Evolutionary conservation across 1,139 yeast genomes (phyloP).

Genomic region (Saccharomycopsis hybrid): DNA sequence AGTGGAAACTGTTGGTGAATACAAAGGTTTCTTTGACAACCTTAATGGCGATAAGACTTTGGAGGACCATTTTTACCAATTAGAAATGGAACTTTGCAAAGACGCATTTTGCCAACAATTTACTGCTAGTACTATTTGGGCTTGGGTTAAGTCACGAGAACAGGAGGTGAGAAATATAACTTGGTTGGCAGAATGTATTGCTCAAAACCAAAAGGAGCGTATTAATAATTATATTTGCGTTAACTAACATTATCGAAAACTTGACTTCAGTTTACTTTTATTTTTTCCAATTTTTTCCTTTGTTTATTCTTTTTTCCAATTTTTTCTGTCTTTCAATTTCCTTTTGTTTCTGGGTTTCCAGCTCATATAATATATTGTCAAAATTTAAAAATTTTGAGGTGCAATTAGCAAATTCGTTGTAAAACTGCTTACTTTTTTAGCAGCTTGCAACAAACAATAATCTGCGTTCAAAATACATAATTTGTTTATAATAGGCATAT

Average conservation of each 20-base stretch:
- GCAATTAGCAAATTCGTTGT: too few relatives aligned
- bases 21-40: slow-evolving; percentile 66
- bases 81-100: slow-evolving; percentile 88
- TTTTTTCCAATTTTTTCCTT: neutral
- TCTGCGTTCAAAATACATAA: neutral
- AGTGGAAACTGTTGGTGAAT: slow-evolving; percentile 70
- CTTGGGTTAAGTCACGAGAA: slow-evolving; percentile 92
- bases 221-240: slow-evolving; percentile 74
- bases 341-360: neutral
- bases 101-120: slow-evolving; percentile 96
- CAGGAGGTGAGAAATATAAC: slow-evolving; percentile 95
- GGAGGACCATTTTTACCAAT: slow-evolving; percentile 89
- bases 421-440: neutral
- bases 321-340: too few relatives aligned
- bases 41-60: slow-evolving; percentile 46
- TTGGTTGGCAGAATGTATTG: slow-evolving; percentile 98
- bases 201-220: slow-evolving; percentile 79
- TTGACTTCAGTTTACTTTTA: neutral
- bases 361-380: neutral
- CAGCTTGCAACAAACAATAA: neutral
- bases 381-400: neutral
- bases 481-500: too few relatives aligned
- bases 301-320: neutral
- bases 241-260: slow-evolving; percentile 33
- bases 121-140: slow-evolving; percentile 86